These are phyloP conservation scores for Salicornia ramosissima DNA, from an alignment of 148 eudicot genomes.

Conservation along the genomic window DNA sequence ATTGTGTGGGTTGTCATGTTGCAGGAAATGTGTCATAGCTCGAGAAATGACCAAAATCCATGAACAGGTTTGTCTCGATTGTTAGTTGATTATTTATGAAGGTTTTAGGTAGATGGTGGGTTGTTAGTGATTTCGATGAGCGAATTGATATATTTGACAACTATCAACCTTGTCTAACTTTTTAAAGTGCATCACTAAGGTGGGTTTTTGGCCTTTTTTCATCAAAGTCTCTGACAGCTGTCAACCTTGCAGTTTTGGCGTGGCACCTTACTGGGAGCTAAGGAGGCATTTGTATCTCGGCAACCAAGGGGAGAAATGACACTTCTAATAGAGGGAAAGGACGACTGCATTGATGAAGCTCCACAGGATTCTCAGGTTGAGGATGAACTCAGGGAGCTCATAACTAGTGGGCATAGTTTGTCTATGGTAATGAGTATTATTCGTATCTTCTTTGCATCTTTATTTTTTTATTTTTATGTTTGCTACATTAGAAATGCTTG, in stretches of 20 bases:
- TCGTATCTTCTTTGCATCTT: not conserved
- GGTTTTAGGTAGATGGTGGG: not conserved
- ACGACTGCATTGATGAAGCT: slow-evolving; percentile 36
- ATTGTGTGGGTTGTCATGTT: slow-evolving; percentile 23
- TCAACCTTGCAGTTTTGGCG: slow-evolving; percentile 75
- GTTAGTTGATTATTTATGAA: not conserved
- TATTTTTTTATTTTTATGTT: slow-evolving; percentile 8
- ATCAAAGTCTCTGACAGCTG: not conserved
- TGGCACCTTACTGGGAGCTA: slow-evolving; percentile 75
- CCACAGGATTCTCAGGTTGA: slow-evolving; percentile 71
- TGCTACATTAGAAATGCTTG: slow-evolving; percentile 9
- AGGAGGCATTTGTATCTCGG: slow-evolving; percentile 51
- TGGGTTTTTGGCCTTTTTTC: not conserved
- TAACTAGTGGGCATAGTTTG: slow-evolving; percentile 76
- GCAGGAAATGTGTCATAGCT: slow-evolving; percentile 89
- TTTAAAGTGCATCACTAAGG: not conserved
- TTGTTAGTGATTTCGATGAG: not conserved
- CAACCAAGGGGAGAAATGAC: slow-evolving; percentile 95
- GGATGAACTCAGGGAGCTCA: slow-evolving; percentile 56
- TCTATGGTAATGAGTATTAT: slow-evolving; percentile 49
- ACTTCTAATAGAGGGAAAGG: slow-evolving; percentile 73
- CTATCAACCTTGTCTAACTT: not conserved
- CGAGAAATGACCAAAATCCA: slow-evolving; percentile 95
- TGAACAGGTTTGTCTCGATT: slow-evolving; percentile 67
- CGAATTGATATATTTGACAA: not conserved